Percentiles rank a stretch among this genome's conserved stretches.
These are phyloP conservation scores for Protea cynaroides DNA, from an alignment of 164 flowering plant species.

Conservation along the genomic window DNA sequence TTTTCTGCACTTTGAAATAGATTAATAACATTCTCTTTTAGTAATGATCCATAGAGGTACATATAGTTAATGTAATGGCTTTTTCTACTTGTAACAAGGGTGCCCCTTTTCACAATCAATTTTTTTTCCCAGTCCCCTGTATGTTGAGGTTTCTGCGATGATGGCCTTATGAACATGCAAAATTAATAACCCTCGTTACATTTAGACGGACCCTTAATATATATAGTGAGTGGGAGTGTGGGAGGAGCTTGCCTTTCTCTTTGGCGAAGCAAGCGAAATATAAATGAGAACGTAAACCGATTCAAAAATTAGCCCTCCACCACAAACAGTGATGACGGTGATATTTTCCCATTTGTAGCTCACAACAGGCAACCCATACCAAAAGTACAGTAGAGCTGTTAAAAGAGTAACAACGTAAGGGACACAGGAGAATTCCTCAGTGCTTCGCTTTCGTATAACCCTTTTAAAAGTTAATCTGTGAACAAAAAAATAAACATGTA, in stretches of 20 bases:
- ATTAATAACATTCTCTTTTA: too few species aligned
- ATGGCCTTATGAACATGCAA: too few species aligned
- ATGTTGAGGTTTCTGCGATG: too few species aligned
- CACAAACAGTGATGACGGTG: conserved; percentile 44
- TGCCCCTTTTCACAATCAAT: too few species aligned
- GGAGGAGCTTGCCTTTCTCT: conserved; percentile 32
- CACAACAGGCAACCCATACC: conserved; percentile 61
- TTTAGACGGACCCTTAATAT: too few species aligned
- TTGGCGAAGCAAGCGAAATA: conserved; percentile 34
- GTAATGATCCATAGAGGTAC: not conserved
- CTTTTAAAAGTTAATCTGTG: conserved; percentile 45
- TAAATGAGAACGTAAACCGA: conserved; percentile 42
- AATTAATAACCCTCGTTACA: too few species aligned
- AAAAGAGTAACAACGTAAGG: conserved; percentile 46
- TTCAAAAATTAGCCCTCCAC: conserved; percentile 42
- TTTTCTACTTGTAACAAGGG: too few species aligned
- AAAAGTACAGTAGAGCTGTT: conserved; percentile 49
- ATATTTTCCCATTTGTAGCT: conserved; percentile 54
- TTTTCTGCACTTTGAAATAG: not conserved
- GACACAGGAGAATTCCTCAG: conserved; percentile 48
- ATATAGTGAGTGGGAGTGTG: too few species aligned
- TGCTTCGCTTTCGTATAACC: conserved; percentile 46
- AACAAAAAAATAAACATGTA: not conserved
- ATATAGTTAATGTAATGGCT: too few species aligned
- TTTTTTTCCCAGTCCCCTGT: too few species aligned